Base-by-base conservation (phyloP, 495 filamentous ascomycete species). In the Alectoria sarmentosa region DNA sequence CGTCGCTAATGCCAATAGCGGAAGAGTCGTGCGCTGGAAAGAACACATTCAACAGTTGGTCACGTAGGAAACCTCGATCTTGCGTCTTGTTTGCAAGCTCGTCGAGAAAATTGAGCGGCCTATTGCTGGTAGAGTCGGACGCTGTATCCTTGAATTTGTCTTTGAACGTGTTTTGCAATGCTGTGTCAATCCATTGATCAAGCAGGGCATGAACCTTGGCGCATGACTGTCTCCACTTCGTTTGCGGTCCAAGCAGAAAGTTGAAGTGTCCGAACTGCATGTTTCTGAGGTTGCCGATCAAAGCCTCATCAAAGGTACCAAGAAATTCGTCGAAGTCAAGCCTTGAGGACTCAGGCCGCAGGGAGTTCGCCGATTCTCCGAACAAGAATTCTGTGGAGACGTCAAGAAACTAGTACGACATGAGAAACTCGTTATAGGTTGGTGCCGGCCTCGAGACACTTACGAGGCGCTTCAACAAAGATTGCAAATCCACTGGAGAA, bases 381-480 rank as follows among this genome's bases (percentile, higher is more conserved):
- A 90, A 88, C 9, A 92, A 75, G 70, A 92, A 88, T 66, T 90
- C 86, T 0, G 87, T 90, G 0, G 86, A 79, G 0, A 85, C 78
- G 70, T 92, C 88, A 15, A 91, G 77, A 1, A 64, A 42, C 49
- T 58, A 37, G 10, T 5, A 37, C n/a, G n/a, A n/a, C n/a, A n/a
- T n/a, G 17, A 91, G 77, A 0, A 63, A 41, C 48, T 57, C 13
- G 26, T 41, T 46, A 42, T 17, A 2, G 23, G 44, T 48, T 23
- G 11, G 44, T 48, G 37, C 7, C 7, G n/a, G n/a, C n/a, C n/a
- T n/a, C n/a, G n/a, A n/a, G n/a, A n/a, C n/a, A n/a, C n/a, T 86
- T 56, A 88, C 71, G 30, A 75, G 64, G 10, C 38, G 32, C 60
- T 83, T 86, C 71, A 92, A 86, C 8, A 89, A 73, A 4, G 81